Percentiles rank a stretch among this genome's conserved stretches.
Conservation (phyloP, 2,329 filamentous ascomycete genomes). For the Colletotrichum karsti region DNA sequence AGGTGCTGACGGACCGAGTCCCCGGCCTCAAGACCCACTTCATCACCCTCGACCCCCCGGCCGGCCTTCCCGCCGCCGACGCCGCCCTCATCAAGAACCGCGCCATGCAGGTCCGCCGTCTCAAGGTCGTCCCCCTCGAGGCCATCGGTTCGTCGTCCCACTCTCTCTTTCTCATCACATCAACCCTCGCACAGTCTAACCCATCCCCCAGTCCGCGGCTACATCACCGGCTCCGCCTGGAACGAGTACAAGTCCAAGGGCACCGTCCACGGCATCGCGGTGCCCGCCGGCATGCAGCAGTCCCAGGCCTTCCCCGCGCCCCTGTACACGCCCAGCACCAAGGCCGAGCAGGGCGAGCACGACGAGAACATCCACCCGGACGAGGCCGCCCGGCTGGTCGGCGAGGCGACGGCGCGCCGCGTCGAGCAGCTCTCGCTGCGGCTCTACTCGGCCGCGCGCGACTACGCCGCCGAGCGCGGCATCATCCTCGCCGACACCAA, state of each 20-base stretch:
- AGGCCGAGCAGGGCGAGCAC: slow-evolving; percentile 80
- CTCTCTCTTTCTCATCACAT: neutral
- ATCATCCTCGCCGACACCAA: slow-evolving; percentile 77
- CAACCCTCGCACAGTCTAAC: slow-evolving; percentile 29
- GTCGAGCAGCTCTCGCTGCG: slow-evolving; percentile 72
- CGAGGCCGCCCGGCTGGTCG: slow-evolving; percentile 69
- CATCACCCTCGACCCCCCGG: slow-evolving; percentile 52
- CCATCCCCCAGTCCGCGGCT: slow-evolving; percentile 73
- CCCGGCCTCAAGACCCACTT: slow-evolving; percentile 62
- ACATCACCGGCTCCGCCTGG: slow-evolving; percentile 89
- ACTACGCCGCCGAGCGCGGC: slow-evolving; percentile 70
- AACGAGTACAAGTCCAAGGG: slow-evolving; percentile 75
- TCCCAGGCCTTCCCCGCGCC: slow-evolving; percentile 74
- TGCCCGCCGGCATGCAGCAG: slow-evolving; percentile 74
- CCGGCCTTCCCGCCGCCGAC: slow-evolving; percentile 48
- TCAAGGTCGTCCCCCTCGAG: slow-evolving; percentile 81
- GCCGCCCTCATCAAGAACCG: slow-evolving; percentile 66
- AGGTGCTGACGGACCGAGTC: slow-evolving; percentile 51
- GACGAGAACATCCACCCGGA: slow-evolving; percentile 87
- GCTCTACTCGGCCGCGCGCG: slow-evolving; percentile 70
- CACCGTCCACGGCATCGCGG: slow-evolving; percentile 81
- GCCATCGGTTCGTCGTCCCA: slow-evolving; percentile 60
- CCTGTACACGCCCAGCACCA: slow-evolving; percentile 82
- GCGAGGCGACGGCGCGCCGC: slow-evolving; percentile 67
- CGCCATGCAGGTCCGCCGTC: slow-evolving; percentile 79